Evolutionary conservation across 768 basidiomycete genomes (phyloP).

Genomic region (Serendipita indica): DNA sequence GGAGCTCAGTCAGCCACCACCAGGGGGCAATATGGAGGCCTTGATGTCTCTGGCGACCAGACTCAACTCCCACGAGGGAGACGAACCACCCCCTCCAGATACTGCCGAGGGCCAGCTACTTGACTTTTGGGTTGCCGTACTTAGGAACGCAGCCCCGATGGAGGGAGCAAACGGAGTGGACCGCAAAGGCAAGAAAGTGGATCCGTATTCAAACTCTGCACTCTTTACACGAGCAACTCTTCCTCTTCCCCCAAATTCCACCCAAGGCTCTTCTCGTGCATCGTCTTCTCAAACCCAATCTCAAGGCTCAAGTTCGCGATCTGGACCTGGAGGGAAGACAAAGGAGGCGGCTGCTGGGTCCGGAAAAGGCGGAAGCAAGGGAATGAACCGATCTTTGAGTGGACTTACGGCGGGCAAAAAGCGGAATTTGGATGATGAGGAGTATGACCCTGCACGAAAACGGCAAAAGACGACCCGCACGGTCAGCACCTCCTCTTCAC

Average conservation of each 20-base stretch:
- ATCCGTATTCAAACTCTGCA: neutral
- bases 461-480: neutral
- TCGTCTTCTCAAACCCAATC: neutral
- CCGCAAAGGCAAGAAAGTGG: neutral
- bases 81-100: conserved; percentile 1
- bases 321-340: neutral
- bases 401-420: neutral
- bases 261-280: neutral
- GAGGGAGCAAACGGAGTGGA: neutral
- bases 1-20: no score
- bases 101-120: conserved; percentile 6
- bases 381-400: neutral
- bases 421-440: conserved; percentile 2
- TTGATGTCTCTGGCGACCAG: neutral
- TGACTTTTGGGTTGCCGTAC: neutral
- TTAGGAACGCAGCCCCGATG: neutral
- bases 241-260: no score
- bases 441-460: neutral
- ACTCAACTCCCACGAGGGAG: neutral
- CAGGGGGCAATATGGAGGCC: no score
- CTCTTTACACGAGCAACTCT: neutral
- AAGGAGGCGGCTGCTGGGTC: neutral
- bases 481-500: neutral
- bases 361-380: neutral
- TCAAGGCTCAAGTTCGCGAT: neutral